A percentile compares a stretch with the other conserved stretches of the same genome.
Conservation (phyloP, 2,329 filamentous ascomycete species). For the Trichoderma sp. region DNA sequence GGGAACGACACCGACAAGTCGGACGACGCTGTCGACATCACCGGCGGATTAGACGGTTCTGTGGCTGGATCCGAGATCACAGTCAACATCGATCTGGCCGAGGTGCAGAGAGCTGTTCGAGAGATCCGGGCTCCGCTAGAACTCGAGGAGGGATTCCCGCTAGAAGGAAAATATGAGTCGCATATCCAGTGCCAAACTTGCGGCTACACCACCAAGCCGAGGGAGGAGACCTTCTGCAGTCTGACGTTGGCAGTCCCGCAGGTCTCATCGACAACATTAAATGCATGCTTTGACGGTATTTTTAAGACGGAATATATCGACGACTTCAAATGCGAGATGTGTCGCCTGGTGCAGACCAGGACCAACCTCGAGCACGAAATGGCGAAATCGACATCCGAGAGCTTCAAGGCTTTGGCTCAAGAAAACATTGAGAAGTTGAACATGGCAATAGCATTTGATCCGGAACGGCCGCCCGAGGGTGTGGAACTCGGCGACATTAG, state of each 20-base stretch:
- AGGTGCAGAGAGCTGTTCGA: conserved; percentile 19
- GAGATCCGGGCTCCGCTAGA: conserved; percentile 35
- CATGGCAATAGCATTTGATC: conserved; percentile 70
- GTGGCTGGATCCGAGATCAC: conserved; percentile 16
- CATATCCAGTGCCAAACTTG: conserved; percentile 91
- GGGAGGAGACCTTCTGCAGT: conserved; percentile 82
- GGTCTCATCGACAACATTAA: conserved; percentile 73
- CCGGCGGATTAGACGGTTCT: conserved; percentile 18
- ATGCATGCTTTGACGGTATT: conserved; percentile 86
- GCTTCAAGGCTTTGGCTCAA: conserved; percentile 50
- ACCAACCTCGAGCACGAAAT: conserved; percentile 60
- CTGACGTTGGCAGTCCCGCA: conserved; percentile 90
- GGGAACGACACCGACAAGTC: conserved; percentile 8
- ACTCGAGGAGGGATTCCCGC: conserved; percentile 74
- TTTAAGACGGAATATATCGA: conserved; percentile 96
- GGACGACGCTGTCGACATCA: background rate
- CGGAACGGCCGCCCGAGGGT: conserved; percentile 70
- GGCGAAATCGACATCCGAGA: conserved; percentile 50
- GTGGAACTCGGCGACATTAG: conserved; percentile 72
- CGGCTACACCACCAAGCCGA: conserved; percentile 81
- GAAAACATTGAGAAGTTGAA: conserved; percentile 64
- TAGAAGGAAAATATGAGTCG: conserved; percentile 91
- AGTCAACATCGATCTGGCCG: conserved; percentile 2
- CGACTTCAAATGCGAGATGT: conserved; percentile 93
- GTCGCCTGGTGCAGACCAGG: conserved; percentile 77